These are phyloP conservation scores for Candida sp. DNA, from an alignment of 1,139 yeast species.

Conservation along the genomic window DNA sequence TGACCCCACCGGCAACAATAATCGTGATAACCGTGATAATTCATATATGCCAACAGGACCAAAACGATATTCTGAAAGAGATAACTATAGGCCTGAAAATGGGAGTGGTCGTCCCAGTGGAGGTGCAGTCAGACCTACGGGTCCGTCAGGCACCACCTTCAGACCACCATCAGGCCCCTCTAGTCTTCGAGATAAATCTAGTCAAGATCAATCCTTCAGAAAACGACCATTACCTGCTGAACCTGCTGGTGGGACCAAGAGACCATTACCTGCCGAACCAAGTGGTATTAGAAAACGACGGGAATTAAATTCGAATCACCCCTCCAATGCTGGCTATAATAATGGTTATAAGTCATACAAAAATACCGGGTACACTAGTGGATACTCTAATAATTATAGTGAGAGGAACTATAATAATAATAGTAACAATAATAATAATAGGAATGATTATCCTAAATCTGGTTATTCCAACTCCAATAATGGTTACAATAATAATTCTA, in stretches of 20 bases:
- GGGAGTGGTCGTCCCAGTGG: not conserved
- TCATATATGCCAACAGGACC: constrained; percentile 14
- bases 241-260: constrained; percentile 13
- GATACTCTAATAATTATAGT: not conserved
- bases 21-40: not conserved
- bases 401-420: not conserved
- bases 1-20: not conserved
- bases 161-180: constrained; percentile 4
- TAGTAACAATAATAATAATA: not conserved
- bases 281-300: constrained; percentile 12
- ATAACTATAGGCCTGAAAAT: constrained; percentile 8
- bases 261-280: constrained; percentile 12
- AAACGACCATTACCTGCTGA: constrained; percentile 7
- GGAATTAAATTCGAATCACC: constrained; percentile 5
- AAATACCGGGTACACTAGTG: not conserved
- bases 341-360: not conserved
- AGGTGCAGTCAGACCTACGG: not conserved
- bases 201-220: constrained; percentile 7
- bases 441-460: not conserved
- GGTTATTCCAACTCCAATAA: not conserved
- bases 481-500: not conserved
- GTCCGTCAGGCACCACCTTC: not conserved
- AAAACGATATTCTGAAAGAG: constrained; percentile 14
- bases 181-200: constrained; percentile 1
- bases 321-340: not conserved